Conservation (phyloP, 2,329 filamentous ascomycete species). For the Arthrobotrys pseudoclavata region DNA sequence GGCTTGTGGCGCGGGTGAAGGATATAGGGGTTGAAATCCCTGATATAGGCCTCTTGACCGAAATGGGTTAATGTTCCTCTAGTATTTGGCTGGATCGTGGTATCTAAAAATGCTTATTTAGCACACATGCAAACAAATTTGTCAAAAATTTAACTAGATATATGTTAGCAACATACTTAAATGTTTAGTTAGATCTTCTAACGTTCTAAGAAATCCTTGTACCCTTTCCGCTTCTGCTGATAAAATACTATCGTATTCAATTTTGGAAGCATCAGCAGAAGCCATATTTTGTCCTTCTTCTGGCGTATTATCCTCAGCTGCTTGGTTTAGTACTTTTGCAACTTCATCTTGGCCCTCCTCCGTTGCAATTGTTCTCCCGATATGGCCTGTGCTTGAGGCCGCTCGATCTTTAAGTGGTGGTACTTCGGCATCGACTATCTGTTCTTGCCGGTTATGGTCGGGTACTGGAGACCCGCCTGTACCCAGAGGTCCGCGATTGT, state of each 20-base stretch:
- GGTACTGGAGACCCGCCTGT: constrained; percentile 27
- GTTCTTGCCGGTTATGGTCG: not conserved
- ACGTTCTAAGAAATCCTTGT: constrained; percentile 23
- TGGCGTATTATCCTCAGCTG: not conserved
- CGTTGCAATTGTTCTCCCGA: constrained; percentile 46
- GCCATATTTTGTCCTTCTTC: constrained; percentile 20
- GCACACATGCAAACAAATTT: not conserved
- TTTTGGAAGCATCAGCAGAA: constrained; percentile 29
- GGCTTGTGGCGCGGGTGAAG: constrained; percentile 70
- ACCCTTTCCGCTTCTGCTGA: constrained; percentile 43
- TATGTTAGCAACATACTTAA: constrained; percentile 30
- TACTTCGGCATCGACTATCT: not conserved
- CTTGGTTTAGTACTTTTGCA: constrained; percentile 28
- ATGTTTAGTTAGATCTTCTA: constrained; percentile 47
- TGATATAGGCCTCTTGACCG: constrained; percentile 71
- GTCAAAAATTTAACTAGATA: not conserved
- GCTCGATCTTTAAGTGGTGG: constrained; percentile 3
- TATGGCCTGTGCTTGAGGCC: constrained; percentile 35
- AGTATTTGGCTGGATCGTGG: constrained; percentile 71
- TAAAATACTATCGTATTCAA: constrained; percentile 49
- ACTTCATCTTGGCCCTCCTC: constrained; percentile 53
- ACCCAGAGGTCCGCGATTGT: constrained; percentile 23
- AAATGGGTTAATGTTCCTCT: constrained; percentile 65
- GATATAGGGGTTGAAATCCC: constrained; percentile 78
- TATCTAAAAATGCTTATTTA: constrained; percentile 66